These are phyloP conservation scores for Starmerella asiatica DNA, from an alignment of 805 yeast genomes.

Conservation along the genomic window DNA sequence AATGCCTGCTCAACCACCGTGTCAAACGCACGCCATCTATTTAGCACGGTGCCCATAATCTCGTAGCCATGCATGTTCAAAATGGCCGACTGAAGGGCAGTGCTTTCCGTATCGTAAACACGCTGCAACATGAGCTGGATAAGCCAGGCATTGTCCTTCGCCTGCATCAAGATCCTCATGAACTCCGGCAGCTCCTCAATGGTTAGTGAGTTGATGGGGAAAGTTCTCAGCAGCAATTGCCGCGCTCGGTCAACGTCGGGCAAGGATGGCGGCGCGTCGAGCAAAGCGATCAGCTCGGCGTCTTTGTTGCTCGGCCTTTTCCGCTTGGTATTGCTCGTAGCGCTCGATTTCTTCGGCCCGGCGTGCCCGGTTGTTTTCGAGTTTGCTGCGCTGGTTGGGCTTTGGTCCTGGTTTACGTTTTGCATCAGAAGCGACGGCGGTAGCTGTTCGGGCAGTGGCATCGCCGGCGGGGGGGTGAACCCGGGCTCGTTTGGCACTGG, in stretches of 20 bases:
- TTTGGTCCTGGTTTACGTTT: too few relatives aligned
- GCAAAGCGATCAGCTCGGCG: conserved; percentile 11
- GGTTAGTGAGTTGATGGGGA: conserved; percentile 40
- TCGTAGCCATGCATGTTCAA: conserved; percentile 78
- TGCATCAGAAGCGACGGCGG: too few relatives aligned
- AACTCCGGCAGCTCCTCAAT: conserved; percentile 59
- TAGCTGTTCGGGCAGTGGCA: not conserved
- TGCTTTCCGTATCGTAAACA: conserved; percentile 40
- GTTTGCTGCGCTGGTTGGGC: not conserved
- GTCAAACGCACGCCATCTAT: conserved; percentile 30
- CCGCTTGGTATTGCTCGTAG: not conserved
- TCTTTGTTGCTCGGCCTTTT: not conserved
- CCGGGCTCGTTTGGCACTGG: too few relatives aligned
- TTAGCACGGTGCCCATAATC: conserved; percentile 50
- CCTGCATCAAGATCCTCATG: conserved; percentile 66
- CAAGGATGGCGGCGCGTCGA: conserved; percentile 13
- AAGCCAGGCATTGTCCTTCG: conserved; percentile 33
- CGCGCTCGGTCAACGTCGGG: conserved; percentile 2
- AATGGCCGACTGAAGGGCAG: conserved; percentile 41
- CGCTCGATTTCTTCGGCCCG: conserved; percentile 27
- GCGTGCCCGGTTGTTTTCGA: conserved; percentile 2
- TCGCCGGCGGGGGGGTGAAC: too few relatives aligned
- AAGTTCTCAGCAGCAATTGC: conserved; percentile 22
- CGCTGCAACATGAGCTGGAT: conserved; percentile 56
- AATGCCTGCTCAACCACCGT: conserved; percentile 38